These are phyloP conservation scores for Arabidopsis lyrata DNA, from an alignment of 441 rosid species.

Conservation along the genomic window DNA sequence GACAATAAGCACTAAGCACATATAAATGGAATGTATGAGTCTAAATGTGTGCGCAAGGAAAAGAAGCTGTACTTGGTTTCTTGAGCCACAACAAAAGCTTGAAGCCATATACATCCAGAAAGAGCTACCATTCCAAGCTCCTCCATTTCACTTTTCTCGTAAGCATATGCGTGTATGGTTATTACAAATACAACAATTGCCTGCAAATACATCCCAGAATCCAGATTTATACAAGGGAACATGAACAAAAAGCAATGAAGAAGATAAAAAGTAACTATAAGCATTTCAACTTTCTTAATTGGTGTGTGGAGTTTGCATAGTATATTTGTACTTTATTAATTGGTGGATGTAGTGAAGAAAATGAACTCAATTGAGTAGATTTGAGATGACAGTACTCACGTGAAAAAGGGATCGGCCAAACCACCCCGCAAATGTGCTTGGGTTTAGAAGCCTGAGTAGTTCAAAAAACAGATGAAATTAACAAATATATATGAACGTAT, in stretches of 20 bases:
- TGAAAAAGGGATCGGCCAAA: slow-evolving; percentile 98
- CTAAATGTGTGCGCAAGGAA: neutral
- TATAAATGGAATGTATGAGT: neutral
- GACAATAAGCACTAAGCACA: neutral
- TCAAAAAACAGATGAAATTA: neutral
- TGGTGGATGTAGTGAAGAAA: neutral
- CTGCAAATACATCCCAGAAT: slow-evolving; percentile 54
- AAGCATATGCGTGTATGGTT: slow-evolving; percentile 83
- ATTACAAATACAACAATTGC: slow-evolving; percentile 89
- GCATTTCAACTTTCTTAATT: neutral
- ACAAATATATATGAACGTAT: slow-evolving; percentile 10
- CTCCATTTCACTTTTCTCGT: slow-evolving; percentile 96
- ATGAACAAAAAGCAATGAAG: neutral
- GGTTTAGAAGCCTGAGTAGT: slow-evolving; percentile 89
- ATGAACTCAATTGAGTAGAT: neutral
- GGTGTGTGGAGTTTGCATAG: slow-evolving; percentile 6
- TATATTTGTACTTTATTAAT: neutral
- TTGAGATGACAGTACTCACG: slow-evolving; percentile 62
- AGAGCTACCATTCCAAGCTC: slow-evolving; percentile 97
- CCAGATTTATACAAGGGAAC: slow-evolving; percentile 21
- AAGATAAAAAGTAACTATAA: neutral
- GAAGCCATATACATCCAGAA: slow-evolving; percentile 99
- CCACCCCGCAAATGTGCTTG: slow-evolving; percentile 99
- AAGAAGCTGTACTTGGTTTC: slow-evolving; percentile 90
- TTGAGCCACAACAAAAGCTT: slow-evolving; percentile 90